Conservation (phyloP, 805 yeast species). For the Lachancea kluyveri region DNA sequence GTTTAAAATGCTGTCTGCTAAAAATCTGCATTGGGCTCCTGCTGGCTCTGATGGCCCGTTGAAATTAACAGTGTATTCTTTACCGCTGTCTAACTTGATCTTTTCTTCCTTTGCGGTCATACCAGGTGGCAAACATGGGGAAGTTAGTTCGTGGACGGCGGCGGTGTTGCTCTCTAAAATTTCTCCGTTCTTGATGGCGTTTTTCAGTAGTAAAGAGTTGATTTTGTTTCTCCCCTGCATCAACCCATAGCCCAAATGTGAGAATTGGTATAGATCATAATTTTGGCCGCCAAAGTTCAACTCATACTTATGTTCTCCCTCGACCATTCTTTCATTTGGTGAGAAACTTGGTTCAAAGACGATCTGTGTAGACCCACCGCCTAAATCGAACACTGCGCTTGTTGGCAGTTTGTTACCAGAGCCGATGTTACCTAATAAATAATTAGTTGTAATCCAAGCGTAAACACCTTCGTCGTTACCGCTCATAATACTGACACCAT, state of each 20-base stretch:
- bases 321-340: constrained; percentile 57
- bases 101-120: constrained; percentile 49
- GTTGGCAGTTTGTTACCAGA: constrained; percentile 65
- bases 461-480: constrained; percentile 97
- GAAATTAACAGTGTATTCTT: constrained; percentile 50
- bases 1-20: constrained; percentile 77
- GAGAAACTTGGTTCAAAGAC: constrained; percentile 90
- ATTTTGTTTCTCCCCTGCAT: constrained; percentile 89
- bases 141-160: constrained; percentile 44
- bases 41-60: constrained; percentile 58
- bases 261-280: constrained; percentile 82
- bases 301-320: constrained; percentile 83
- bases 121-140: constrained; percentile 90
- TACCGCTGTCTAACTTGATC: constrained; percentile 49
- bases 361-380: constrained; percentile 98
- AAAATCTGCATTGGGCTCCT: constrained; percentile 77
- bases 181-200: constrained; percentile 38
- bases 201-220: constrained; percentile 55
- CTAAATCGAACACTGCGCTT: constrained; percentile 95
- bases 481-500: constrained; percentile 89
- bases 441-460: constrained; percentile 98
- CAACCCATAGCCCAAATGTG: constrained; percentile 93
- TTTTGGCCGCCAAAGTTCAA: constrained; percentile 75
- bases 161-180: constrained; percentile 34
- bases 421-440: constrained; percentile 89